These are phyloP conservation scores for Pythium brassicae DNA, from an alignment of 352 stramenopile species.

Conservation along the genomic window DNA sequence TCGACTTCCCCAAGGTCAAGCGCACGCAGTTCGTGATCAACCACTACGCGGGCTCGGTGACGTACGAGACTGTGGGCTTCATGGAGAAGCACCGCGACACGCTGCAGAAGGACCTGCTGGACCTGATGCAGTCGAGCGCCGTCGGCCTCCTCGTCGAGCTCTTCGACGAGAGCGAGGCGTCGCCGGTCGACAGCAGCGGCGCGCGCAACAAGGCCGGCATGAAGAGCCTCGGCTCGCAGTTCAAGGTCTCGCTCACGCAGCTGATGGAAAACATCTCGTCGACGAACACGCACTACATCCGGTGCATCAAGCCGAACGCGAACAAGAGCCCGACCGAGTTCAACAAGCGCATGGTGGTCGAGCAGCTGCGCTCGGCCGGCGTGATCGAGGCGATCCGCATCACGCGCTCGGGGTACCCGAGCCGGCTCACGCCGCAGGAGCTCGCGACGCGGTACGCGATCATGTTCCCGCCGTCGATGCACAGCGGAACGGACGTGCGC, in stretches of 20 bases:
- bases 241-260: slow-evolving; percentile 76
- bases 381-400: slow-evolving; percentile 93
- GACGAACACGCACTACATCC: slow-evolving; percentile 86
- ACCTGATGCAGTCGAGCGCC: slow-evolving; percentile 77
- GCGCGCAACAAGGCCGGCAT: slow-evolving; percentile 48
- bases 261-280: slow-evolving; percentile 86
- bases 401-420: slow-evolving; percentile 87
- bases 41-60: slow-evolving; percentile 94
- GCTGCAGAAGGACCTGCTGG: slow-evolving; percentile 93
- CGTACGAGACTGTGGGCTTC: slow-evolving; percentile 93
- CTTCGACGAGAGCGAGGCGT: slow-evolving; percentile 60
- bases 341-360: slow-evolving; percentile 89
- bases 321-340: slow-evolving; percentile 86
- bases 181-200: slow-evolving; percentile 22
- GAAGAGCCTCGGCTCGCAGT: slow-evolving; percentile 82
- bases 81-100: slow-evolving; percentile 96
- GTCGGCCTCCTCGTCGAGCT: slow-evolving; percentile 62
- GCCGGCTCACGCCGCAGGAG: slow-evolving; percentile 86
- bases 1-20: slow-evolving; percentile 87
- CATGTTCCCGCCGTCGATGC: slow-evolving; percentile 88
- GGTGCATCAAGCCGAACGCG: slow-evolving; percentile 87
- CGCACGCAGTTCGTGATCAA: slow-evolving; percentile 93
- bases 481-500: slow-evolving; percentile 59
- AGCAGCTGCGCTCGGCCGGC: slow-evolving; percentile 88
- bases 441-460: slow-evolving; percentile 81